phyloP scores from a whole-genome alignment of 2,329 filamentous ascomycete genomes.

The Ophiostoma angusticollis region DNA sequence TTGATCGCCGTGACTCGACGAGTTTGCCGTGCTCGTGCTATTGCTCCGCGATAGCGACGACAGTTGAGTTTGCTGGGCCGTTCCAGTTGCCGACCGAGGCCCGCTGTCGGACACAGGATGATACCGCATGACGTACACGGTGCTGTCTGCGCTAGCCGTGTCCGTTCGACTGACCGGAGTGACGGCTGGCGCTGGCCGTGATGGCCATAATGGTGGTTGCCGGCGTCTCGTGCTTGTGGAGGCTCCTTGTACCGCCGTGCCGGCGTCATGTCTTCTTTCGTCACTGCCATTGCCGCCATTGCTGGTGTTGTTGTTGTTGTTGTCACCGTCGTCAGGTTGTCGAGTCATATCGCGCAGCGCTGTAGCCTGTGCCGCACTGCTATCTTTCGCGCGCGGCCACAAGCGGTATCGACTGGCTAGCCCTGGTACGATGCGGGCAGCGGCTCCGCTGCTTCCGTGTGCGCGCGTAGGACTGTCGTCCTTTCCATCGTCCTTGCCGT shows the following conservation, averaged over 20 bases:
- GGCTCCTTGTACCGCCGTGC: too few species aligned
- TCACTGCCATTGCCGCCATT: slow-evolving; percentile 15
- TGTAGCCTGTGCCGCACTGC: neutral
- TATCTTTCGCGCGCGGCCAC: slow-evolving; percentile 16
- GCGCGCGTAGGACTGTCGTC: too few species aligned
- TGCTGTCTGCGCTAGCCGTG: slow-evolving; percentile 50
- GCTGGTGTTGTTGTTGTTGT: slow-evolving; percentile 13
- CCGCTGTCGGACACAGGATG: slow-evolving; percentile 39
- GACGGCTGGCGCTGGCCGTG: slow-evolving; percentile 39
- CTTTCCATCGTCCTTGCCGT: slow-evolving; percentile 19
- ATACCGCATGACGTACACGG: slow-evolving; percentile 50
- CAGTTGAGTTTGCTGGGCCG: neutral
- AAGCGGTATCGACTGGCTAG: slow-evolving; percentile 26
- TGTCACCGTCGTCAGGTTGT: slow-evolving; percentile 8
- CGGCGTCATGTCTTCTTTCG: neutral
- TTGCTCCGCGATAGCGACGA: slow-evolving; percentile 9
- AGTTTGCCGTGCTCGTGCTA: slow-evolving; percentile 9
- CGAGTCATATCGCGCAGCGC: neutral
- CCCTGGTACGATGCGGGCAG: neutral
- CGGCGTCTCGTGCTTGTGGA: slow-evolving; percentile 3
- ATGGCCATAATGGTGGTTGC: slow-evolving; percentile 41
- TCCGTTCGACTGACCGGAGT: slow-evolving; percentile 50
- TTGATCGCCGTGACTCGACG: slow-evolving; percentile 2
- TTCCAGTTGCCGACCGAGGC: slow-evolving; percentile 1
- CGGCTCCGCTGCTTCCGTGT: neutral